Evolutionary conservation across 1,139 yeast genomes (phyloP).

Genomic region (Diutina neorugosa): DNA sequence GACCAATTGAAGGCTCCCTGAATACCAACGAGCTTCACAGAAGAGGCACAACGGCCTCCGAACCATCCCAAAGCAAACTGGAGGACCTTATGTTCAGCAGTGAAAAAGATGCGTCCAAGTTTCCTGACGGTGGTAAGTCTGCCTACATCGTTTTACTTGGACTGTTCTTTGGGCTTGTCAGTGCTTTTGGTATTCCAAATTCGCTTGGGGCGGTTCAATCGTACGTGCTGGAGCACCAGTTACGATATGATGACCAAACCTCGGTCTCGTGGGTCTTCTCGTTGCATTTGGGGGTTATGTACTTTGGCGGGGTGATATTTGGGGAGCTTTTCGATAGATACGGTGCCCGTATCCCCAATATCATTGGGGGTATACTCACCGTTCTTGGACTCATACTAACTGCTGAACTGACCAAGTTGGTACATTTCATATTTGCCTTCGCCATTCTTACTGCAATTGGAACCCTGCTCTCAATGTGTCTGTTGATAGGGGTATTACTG

Average conservation of each 20-base stretch:
- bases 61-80: neutral
- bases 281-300: constrained; percentile 41
- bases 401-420: constrained; percentile 38
- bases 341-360: constrained; percentile 38
- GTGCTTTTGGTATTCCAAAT: constrained; percentile 8
- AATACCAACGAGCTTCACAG: neutral
- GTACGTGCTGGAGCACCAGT: constrained; percentile 8
- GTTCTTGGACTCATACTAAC: constrained; percentile 39
- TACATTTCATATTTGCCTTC: constrained; percentile 49
- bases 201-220: constrained; percentile 9
- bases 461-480: constrained; percentile 44
- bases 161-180: neutral
- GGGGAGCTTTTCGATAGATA: constrained; percentile 51
- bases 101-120: constrained; percentile 4
- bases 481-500: constrained; percentile 45
- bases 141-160: neutral
- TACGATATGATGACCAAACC: constrained; percentile 5
- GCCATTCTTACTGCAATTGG: constrained; percentile 47
- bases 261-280: constrained; percentile 49
- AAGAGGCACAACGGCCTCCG: neutral
- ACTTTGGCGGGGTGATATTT: constrained; percentile 44
- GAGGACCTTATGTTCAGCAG: neutral
- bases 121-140: neutral
- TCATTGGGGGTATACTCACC: constrained; percentile 33
- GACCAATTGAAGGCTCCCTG: neutral